Evolutionary conservation across 208 protist species (phyloP), one percentile per base, ranked within the genome.

Genomic region (Acanthamoeba polyphaga): DNA sequence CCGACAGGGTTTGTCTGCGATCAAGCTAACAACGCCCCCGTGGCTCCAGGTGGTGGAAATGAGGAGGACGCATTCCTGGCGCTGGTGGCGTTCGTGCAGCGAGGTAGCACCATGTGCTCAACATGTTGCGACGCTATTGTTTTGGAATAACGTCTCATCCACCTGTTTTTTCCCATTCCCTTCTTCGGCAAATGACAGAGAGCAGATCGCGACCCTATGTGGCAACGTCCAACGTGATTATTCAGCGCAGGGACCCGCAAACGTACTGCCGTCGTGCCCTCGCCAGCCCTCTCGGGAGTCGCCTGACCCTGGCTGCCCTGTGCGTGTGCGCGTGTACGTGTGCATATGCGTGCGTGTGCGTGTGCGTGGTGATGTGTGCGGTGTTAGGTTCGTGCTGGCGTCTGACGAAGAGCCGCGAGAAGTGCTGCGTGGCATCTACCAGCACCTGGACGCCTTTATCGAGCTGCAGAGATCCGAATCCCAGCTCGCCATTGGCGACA

Each of bases 381-480:
- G 1, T 70, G 13, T 10, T 19, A 82, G 72, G 38, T 51, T 82
- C 15, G 38, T n/a, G 27, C 0, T 19, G 34, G 17, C 38, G 7
- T 17, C 15, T 10, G 51, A 17, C 3, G 34, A 82, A n/a, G 38
- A 82, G 38, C 38, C 38, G 1, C 6, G 17, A 1, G 13, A 85
- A 22, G 9, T 85, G 19, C 76, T 85, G 76, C 76, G 76, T 9
- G 34, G 22, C 9, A 58, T 85, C 27, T 58, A 85, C 27, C 27
- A 58, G 3, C 76, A 85, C 49, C 38, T 85, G 19, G 76, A 85
- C 6, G 76, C 34, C 10, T 85, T 85, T 46, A 15, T 82, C 72
- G 22, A 82, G 32, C 72, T 34, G 64, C 51, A 66, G 13, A 19
- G 60, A 19, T 17, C 6, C 55, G 55, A 19, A 60, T 19, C 55